Conservation (phyloP, 2,329 filamentous ascomycete species). For the Macrophomina tecta region DNA sequence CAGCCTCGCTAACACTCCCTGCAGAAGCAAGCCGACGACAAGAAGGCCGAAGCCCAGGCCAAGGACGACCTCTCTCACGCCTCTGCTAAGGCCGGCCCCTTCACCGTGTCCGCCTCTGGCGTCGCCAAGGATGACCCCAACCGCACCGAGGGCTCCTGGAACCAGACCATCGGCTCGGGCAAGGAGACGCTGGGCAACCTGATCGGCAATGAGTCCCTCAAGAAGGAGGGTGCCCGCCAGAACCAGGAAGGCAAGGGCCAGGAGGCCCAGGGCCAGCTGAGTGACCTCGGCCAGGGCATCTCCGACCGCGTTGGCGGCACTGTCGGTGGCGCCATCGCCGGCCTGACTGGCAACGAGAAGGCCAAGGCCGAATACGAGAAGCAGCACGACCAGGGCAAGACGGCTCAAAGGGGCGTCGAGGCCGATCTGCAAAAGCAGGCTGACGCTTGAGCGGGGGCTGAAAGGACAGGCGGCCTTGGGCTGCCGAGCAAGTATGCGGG, state of each 20-base stretch:
- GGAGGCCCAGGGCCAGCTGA: constrained; percentile 82
- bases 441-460: constrained; percentile 39
- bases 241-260: constrained; percentile 80
- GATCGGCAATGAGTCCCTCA: constrained; percentile 76
- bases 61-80: constrained; percentile 79
- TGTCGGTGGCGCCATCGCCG: constrained; percentile 73
- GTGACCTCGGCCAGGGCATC: constrained; percentile 72
- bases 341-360: constrained; percentile 71
- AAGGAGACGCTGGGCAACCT: constrained; percentile 83
- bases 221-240: constrained; percentile 76
- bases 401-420: constrained; percentile 82
- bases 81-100: constrained; percentile 74
- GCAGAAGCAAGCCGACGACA: constrained; percentile 65
- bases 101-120: constrained; percentile 72
- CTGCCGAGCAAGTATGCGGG: neutral
- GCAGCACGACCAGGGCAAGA: constrained; percentile 83
- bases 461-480: neutral
- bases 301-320: constrained; percentile 66
- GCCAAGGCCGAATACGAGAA: constrained; percentile 70
- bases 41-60: constrained; percentile 68
- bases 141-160: constrained; percentile 75
- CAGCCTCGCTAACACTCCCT: constrained; percentile 35
- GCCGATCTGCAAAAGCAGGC: constrained; percentile 77
- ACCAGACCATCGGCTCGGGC: constrained; percentile 85
- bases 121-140: constrained; percentile 75